A percentile compares a stretch with the other conserved stretches of the same genome.
Evolutionary conservation across 2,329 filamentous ascomycete genomes (phyloP).

Genomic region (Harringtonia lauricola): DNA sequence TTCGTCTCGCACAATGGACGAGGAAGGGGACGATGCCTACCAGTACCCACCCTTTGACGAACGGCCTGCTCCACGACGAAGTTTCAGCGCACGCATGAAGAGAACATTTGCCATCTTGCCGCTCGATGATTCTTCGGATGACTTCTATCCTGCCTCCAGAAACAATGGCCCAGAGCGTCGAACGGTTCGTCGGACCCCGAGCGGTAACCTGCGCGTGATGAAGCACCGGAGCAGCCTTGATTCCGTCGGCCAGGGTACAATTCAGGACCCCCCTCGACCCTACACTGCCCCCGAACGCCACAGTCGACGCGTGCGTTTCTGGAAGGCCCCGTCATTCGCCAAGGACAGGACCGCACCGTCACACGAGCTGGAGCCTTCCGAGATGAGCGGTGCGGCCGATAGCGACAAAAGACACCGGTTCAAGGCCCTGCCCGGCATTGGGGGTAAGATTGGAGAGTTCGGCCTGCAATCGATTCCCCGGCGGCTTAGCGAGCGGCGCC

Average conservation of each 20-base stretch:
- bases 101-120: constrained; percentile 52
- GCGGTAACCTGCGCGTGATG: constrained; percentile 50
- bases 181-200: constrained; percentile 46
- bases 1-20: constrained; percentile 24
- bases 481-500: constrained; percentile 44
- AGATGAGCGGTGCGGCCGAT: background rate
- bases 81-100: constrained; percentile 42
- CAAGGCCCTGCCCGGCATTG: constrained; percentile 22
- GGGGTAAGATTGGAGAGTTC: constrained; percentile 37
- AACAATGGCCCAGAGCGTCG: constrained; percentile 35
- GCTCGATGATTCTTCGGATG: constrained; percentile 26
- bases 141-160: constrained; percentile 13
- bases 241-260: constrained; percentile 21
- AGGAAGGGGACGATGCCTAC: constrained; percentile 28
- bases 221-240: constrained; percentile 37
- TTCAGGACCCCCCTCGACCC: constrained; percentile 18
- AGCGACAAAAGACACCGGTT: background rate
- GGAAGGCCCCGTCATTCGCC: constrained; percentile 7
- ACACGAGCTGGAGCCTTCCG: background rate
- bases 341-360: background rate
- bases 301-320: constrained; percentile 12
- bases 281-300: constrained; percentile 22
- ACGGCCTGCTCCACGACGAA: constrained; percentile 31
- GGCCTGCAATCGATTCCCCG: constrained; percentile 40
- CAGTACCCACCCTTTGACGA: constrained; percentile 38